Evolutionary conservation across 768 basidiomycete species (phyloP), one percentile per base, ranked within the genome.

Genomic region (Zangia roseola): DNA sequence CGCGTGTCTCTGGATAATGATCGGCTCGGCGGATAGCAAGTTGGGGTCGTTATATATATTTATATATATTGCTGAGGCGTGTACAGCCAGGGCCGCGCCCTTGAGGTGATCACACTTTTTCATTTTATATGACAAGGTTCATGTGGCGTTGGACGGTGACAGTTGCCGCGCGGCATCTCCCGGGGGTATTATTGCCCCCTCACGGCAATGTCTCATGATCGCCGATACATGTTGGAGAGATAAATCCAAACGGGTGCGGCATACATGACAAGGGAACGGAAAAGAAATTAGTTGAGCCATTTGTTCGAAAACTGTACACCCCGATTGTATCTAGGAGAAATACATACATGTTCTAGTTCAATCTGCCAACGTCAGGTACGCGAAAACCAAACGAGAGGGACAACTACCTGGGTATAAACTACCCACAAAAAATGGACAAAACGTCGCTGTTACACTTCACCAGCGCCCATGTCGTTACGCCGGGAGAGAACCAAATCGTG

Each of bases 81-180:
- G 47, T 34, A 55, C 35, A 46, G 51, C 33, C 54, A 47, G 50
- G 46, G 50, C 49, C 42, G 47, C 36, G 25, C 33, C 53, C 50
- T 49, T 50, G 54, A 49, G 61, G 59, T 50, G 55, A 57, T 58
- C 56, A 21, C 38, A n/a, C 13, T 31, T 28, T 23, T 33, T 43
- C 21, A 38, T 43, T 31, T 28, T 55, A 50, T 50, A 49, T 49
- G 64, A 39, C 59, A 64, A 64, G 49, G 59, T 64, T 56, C 50
- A 36, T 54, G 63, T 60, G 66, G 66, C 63, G 62, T 52, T 43
- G 41, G 66, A 61, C 66, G 62, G 49, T 43, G 41, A 43, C 56
- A 47, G 36, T 61, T 42, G 38, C 62, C 50, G 53, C 45, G 21
- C 57, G 60, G 52, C 39, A 45, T 47, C 33, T 53, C 35, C 63